A percentile compares a stretch with the other conserved stretches of the same genome.
Conservation (phyloP, 768 basidiomycete genomes). For the Erythrobasidium yunnanense region DNA sequence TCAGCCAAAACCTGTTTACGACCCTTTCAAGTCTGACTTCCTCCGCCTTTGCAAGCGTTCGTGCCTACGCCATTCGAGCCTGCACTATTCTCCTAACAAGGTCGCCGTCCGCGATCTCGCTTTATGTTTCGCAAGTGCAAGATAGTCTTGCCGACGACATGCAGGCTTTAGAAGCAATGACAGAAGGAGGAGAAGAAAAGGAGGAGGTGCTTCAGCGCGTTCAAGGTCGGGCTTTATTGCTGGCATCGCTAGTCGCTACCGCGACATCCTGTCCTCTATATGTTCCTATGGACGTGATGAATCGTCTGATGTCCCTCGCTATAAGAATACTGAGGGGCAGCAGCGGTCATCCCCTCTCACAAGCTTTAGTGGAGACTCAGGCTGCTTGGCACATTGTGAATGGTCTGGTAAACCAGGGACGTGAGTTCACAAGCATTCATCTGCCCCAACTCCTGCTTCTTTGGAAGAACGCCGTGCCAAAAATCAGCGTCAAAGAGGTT, state of each 20-base stretch:
- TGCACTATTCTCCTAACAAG: too few species aligned
- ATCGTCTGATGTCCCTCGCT: conserved; percentile 68
- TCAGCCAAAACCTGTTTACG: too few species aligned
- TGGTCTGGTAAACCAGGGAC: conserved; percentile 80
- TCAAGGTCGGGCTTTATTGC: conserved; percentile 60
- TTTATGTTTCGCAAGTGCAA: too few species aligned
- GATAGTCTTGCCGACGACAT: too few species aligned
- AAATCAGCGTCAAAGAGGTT: too few species aligned
- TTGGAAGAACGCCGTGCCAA: conserved; percentile 94
- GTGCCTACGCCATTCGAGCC: too few species aligned
- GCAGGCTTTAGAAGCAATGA: conserved; percentile 58
- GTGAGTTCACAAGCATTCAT: conserved; percentile 84
- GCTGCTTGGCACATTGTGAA: conserved; percentile 89
- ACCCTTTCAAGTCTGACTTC: too few species aligned
- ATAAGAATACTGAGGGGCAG: conserved; percentile 79
- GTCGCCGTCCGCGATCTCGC: too few species aligned
- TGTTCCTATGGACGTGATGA: conserved; percentile 79
- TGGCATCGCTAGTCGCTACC: conserved; percentile 73
- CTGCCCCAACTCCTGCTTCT: conserved; percentile 85
- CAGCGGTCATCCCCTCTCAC: conserved; percentile 74
- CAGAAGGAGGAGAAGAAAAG: conserved; percentile 48
- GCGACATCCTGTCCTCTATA: conserved; percentile 81
- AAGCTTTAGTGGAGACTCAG: conserved; percentile 75
- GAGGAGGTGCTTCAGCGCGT: too few species aligned
- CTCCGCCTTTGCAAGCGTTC: too few species aligned